A percentile compares a stretch with the other conserved stretches of the same genome.
Evolutionary conservation across 1,139 yeast genomes (phyloP).

Genomic region (Diutina catenulata): DNA sequence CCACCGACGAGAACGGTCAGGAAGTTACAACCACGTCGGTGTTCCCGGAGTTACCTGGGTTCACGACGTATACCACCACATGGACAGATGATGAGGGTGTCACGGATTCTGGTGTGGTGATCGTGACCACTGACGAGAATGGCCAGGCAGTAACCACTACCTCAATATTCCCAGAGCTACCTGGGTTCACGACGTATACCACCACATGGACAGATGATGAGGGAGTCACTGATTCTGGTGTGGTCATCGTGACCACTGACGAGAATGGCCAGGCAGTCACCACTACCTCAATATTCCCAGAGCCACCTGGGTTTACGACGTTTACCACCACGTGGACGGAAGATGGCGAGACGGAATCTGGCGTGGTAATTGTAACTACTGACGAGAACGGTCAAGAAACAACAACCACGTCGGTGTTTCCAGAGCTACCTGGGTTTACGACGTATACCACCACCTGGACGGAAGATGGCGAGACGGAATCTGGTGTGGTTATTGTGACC

Average conservation of each 20-base stretch:
- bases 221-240: too few relatives aligned
- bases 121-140: too few relatives aligned
- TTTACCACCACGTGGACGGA: too few relatives aligned
- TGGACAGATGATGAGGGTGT: neutral
- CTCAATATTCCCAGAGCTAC: too few relatives aligned
- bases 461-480: neutral
- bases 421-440: too few relatives aligned
- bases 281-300: neutral
- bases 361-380: too few relatives aligned
- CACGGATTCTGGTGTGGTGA: conserved; percentile 1
- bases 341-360: too few relatives aligned
- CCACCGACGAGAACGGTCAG: conserved; percentile 1
- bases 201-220: neutral
- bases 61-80: conserved; percentile 1
- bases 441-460: neutral
- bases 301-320: too few relatives aligned
- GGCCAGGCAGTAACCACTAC: too few relatives aligned
- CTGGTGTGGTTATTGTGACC: neutral
- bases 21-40: neutral
- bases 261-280: neutral
- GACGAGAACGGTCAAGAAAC: too few relatives aligned
- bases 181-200: neutral
- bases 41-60: neutral
- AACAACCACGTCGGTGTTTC: too few relatives aligned
- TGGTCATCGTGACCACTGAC: neutral